A percentile compares a stretch with the other conserved stretches of the same genome.
Conservation (phyloP, 1,284 basidiomycete species). For the Ustilago crameri region DNA sequence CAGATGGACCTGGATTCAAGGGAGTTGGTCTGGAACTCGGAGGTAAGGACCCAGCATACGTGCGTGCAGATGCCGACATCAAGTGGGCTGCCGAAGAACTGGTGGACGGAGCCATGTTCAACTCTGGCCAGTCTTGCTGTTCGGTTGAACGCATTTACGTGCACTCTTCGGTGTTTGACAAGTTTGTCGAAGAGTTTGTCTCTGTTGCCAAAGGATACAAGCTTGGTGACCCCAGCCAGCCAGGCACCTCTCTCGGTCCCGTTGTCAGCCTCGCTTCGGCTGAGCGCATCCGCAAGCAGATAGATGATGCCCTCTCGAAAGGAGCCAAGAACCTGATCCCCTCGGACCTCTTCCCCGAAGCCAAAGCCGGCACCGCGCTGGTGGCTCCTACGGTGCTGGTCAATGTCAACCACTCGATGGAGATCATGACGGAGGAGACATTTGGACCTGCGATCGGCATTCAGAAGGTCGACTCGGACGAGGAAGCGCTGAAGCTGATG, state of each 20-base stretch:
- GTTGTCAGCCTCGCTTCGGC: constrained; percentile 89
- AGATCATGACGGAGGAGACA: constrained; percentile 81
- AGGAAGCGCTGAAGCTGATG: constrained; percentile 87
- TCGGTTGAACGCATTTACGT: constrained; percentile 92
- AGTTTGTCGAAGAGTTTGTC: constrained; percentile 81
- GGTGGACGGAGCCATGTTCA: constrained; percentile 95
- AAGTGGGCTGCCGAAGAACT: constrained; percentile 84
- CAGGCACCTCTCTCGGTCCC: constrained; percentile 83
- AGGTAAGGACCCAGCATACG: constrained; percentile 95
- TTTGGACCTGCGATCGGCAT: constrained; percentile 87
- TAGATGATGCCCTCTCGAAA: constrained; percentile 75
- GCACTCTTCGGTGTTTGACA: constrained; percentile 82
- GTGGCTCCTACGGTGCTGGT: constrained; percentile 89
- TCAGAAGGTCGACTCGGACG: constrained; percentile 84
- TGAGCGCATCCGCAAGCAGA: constrained; percentile 82
- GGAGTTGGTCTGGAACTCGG: constrained; percentile 80
- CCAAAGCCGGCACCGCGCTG: constrained; percentile 76
- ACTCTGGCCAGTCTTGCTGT: constrained; percentile 93
- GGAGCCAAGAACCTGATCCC: constrained; percentile 33
- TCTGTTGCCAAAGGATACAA: constrained; percentile 82
- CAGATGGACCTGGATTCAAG: constrained; percentile 76
- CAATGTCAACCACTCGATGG: constrained; percentile 90
- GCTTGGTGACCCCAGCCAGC: constrained; percentile 83
- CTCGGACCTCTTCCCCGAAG: constrained; percentile 75
- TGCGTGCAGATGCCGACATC: constrained; percentile 83